phyloP scores from a whole-genome alignment of 208 protist species.

The Entamoeba histolytica region DNA sequence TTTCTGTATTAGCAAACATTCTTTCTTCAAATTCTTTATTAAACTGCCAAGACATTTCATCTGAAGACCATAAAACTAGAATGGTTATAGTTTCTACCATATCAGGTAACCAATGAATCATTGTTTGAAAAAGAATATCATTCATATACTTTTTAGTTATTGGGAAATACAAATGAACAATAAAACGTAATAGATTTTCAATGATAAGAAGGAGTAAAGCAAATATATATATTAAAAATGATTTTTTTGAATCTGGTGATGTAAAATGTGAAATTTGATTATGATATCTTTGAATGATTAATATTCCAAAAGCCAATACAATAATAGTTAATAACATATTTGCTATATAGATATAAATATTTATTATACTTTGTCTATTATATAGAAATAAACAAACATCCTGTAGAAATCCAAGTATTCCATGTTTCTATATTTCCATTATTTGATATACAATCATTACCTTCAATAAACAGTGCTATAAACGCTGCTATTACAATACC shows the following conservation, averaged over 20 bases:
- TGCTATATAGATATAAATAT: not conserved
- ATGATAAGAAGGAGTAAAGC: not conserved
- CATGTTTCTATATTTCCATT: not conserved
- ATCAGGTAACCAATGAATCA: not conserved
- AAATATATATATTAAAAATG: not conserved
- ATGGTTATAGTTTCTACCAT: not conserved
- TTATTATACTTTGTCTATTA: not conserved
- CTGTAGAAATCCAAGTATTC: not conserved
- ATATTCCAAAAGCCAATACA: not conserved
- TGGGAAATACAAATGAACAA: not conserved
- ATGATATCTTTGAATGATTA: not conserved
- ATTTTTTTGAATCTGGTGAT: not conserved
- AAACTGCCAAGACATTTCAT: not conserved
- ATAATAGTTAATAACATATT: not conserved
- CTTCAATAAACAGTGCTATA: not conserved
- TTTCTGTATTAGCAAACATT: not conserved
- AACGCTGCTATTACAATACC: not conserved
- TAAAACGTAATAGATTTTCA: not conserved
- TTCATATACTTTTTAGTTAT: not conserved
- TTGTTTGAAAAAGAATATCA: not conserved
- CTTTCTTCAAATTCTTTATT: not conserved
- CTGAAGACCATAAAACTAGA: not conserved
- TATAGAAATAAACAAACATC: not conserved
- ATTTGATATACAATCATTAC: not conserved
- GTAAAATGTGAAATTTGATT: not conserved